Base-by-base conservation (phyloP, 2,329 filamentous ascomycete genomes). In the Emmonsia crescens region DNA sequence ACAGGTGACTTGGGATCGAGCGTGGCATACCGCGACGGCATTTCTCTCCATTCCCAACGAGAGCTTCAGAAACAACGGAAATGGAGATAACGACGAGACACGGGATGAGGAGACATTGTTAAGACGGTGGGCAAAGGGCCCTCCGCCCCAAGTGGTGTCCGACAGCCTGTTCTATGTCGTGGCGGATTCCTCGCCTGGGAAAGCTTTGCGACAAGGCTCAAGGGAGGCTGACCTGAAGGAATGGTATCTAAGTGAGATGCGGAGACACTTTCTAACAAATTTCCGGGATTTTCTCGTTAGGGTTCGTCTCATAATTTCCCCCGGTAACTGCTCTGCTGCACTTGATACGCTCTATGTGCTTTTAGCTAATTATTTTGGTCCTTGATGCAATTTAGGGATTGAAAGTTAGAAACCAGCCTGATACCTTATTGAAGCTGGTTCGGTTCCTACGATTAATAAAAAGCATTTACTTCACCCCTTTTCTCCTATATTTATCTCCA, bases 201-300 rank as follows among this genome's bases (percentile, higher is more conserved):
- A 46, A 44, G 59, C 59, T 27, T 54, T 62, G 44, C 62, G 64
- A 19, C 59, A 60, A n/a, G 63, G 64, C 5, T 61, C 59, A 14
- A 65, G 67, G 36, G 66, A 69, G 48, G 67, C 70, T 61, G 71
- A 72, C 61, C 63, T 79, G 33, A 62, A 75, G 46, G 68, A 71
- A 46, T 79, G 77, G 77, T 78, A 78, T 66, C 71, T 71, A n/a
- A 70, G 73, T 63, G 75, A 78, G 64, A 72, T 76, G 14, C 69
- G 74, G 51, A 70, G 74, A 60, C 77, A 79, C 67, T 79, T 78
- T 62, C 61, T 78, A 36, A 65, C 63, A 8, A 75, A 78, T 63
- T 69, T 77, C 48, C 69, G 72, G 27, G 63, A 64, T 42, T 68
- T 68, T 2, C 63, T 79, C 5, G 63, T 68, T 19, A 59, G 73